phyloP scores from a whole-genome alignment of 163 green algal species.

The Picocystis sp. region DNA sequence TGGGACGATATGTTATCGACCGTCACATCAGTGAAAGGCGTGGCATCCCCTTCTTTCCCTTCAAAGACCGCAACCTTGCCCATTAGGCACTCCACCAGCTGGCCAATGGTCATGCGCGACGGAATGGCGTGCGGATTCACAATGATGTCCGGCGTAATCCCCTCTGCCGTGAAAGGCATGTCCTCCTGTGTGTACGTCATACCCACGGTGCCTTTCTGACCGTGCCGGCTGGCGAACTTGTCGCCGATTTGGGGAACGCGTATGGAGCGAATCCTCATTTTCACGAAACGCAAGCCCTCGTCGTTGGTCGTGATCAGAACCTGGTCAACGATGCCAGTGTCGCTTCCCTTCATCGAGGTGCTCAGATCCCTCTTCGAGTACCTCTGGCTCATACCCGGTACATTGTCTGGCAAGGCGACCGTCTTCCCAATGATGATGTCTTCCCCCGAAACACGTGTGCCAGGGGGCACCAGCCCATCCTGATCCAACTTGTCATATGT shows the following conservation, averaged over 20 bases:
- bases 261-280: slow-evolving; percentile 77
- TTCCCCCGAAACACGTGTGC: slow-evolving; percentile 32
- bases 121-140: slow-evolving; percentile 97
- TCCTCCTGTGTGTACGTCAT: slow-evolving; percentile 94
- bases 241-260: slow-evolving; percentile 79
- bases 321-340: slow-evolving; percentile 79
- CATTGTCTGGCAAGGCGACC: slow-evolving; percentile 40
- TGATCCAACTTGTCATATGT: slow-evolving; percentile 97
- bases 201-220: slow-evolving; percentile 95
- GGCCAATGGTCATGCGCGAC: slow-evolving; percentile 94
- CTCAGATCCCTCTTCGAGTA: slow-evolving; percentile 76
- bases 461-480: slow-evolving; percentile 69
- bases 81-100: slow-evolving; percentile 92
- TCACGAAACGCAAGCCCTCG: slow-evolving; percentile 78
- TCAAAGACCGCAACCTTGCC: slow-evolving; percentile 59
- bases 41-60: slow-evolving; percentile 89
- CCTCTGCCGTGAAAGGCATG: slow-evolving; percentile 64
- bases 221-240: slow-evolving; percentile 92
- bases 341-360: slow-evolving; percentile 55
- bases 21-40: slow-evolving; percentile 90
- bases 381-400: slow-evolving; percentile 42
- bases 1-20: slow-evolving; percentile 71
- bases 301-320: slow-evolving; percentile 84
- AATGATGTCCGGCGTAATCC: slow-evolving; percentile 84
- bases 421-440: slow-evolving; percentile 90